Evolutionary conservation across 2,329 filamentous ascomycete genomes (phyloP), one percentile per base, ranked within the genome.

Genomic region (Zasmidium citrigriseum): DNA sequence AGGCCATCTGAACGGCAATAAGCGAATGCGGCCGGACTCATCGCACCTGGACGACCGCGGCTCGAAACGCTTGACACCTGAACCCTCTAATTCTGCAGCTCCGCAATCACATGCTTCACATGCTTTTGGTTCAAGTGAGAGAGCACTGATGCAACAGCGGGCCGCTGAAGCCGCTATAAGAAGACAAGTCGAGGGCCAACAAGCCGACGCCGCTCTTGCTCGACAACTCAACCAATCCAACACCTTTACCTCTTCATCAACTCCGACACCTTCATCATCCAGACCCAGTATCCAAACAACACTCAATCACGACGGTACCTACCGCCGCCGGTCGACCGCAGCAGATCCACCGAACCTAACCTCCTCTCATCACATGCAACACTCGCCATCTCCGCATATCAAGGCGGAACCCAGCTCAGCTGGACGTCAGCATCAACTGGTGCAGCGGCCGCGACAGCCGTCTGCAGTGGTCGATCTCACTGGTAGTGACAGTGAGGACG

Each of bases 381-480:
- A 22, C n/a, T 22, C 16, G 16, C 49, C 20, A n/a, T 45, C 49
- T 41, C 60, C 57, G 18, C 20, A 29, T 16, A 34, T 60, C 45
- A 57, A 60, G 48, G 24, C 55, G 2, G 52, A 61, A 23, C 52
- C 51, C 11, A 47, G 45, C 22, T 41, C 41, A 5, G 25, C 47
- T 41, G 16, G 34, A 14, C 16, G 27, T 18, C 53, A 38, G 10
- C 67, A 60, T 20, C 57, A 62, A 44, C 47, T 64, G 20, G 51
- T 55, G 21, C 56, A 60, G 44, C 58, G 61, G 21, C 58, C 59
- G 4, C 61, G 55, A 10, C 58, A 58, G 18, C 41, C 59, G 4
- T 44, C 55, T 23, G 46, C 60, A n/a, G 55, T 72, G 11, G 64
- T 73, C 12, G 71, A 73, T 48, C 67, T 73, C 41, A 73, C 71